Percentiles rank a stretch among this genome's conserved stretches.
These are phyloP conservation scores for Trypanosomatidae sp. DNA, from an alignment of 208 protist species.

Conservation along the genomic window DNA sequence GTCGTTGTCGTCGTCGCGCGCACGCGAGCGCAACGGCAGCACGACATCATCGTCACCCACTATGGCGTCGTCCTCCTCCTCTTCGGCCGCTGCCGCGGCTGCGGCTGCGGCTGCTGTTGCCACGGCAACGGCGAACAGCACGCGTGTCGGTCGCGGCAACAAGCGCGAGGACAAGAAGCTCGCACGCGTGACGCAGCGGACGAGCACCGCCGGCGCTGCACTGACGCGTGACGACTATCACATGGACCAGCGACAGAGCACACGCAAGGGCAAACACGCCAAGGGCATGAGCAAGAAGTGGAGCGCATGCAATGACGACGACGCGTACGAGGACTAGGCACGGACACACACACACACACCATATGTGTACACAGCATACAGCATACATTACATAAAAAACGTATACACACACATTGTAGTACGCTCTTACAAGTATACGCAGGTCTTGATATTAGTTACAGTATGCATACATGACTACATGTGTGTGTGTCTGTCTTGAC, in stretches of 20 bases:
- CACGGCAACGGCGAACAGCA: constrained; percentile 3
- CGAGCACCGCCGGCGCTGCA: constrained; percentile 1
- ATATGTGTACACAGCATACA: not conserved
- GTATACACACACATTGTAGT: not conserved
- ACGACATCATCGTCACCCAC: too few species aligned
- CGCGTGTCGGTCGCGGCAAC: not conserved
- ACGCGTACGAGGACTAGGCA: constrained; percentile 23
- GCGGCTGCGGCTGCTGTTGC: not conserved
- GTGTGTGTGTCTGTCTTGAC: too few species aligned
- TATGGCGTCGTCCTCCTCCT: not conserved
- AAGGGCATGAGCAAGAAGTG: constrained; percentile 41
- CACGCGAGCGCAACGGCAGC: too few species aligned
- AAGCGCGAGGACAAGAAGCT: constrained; percentile 4
- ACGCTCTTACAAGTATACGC: not conserved
- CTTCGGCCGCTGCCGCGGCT: not conserved
- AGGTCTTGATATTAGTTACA: not conserved
- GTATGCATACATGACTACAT: too few species aligned
- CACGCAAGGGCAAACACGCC: constrained; percentile 54
- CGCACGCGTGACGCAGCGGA: constrained; percentile 2
- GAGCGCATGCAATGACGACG: constrained; percentile 18
- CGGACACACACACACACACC: too few species aligned
- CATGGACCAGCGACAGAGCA: constrained; percentile 19
- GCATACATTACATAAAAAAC: not conserved
- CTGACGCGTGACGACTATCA: constrained; percentile 47
- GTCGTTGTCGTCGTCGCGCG: too few species aligned